phyloP scores from a whole-genome alignment of 1,284 basidiomycete species.

The Cryptococcus depauperatus region DNA sequence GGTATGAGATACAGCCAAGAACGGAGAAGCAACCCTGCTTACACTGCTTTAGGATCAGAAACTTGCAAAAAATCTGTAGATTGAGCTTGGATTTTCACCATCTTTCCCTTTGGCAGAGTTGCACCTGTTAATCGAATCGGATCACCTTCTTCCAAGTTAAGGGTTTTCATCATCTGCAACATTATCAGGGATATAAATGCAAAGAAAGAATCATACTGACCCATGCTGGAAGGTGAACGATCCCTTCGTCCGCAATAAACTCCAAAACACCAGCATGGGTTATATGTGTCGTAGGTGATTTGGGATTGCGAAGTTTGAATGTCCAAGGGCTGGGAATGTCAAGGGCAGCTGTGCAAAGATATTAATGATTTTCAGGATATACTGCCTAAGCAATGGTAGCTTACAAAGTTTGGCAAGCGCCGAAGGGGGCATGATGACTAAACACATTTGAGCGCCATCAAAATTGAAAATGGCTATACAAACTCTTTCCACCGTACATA shows the following conservation, averaged over 20 bases:
- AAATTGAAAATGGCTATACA: slow-evolving; percentile 42
- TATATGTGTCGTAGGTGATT: slow-evolving; percentile 66
- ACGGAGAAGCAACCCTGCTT: slow-evolving; percentile 42
- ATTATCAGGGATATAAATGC: not conserved
- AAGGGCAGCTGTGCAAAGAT: slow-evolving; percentile 53
- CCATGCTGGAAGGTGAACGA: slow-evolving; percentile 94
- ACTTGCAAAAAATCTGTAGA: slow-evolving; percentile 86
- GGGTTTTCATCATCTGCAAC: slow-evolving; percentile 84
- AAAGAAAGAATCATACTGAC: slow-evolving; percentile 39
- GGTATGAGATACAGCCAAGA: slow-evolving; percentile 2
- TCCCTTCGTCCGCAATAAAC: slow-evolving; percentile 95
- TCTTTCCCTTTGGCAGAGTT: slow-evolving; percentile 82
- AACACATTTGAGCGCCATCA: slow-evolving; percentile 8
- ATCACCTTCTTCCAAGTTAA: slow-evolving; percentile 83
- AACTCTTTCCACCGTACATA: slow-evolving; percentile 87
- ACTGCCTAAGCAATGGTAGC: slow-evolving; percentile 18
- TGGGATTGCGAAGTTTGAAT: slow-evolving; percentile 87
- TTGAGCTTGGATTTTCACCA: slow-evolving; percentile 96
- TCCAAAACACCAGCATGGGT: slow-evolving; percentile 97
- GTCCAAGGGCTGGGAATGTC: slow-evolving; percentile 93
- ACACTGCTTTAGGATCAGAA: slow-evolving; percentile 92
- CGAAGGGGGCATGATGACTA: slow-evolving; percentile 96
- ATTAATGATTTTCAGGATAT: not conserved
- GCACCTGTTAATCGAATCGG: slow-evolving; percentile 84
- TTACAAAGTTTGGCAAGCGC: slow-evolving; percentile 74